Evolutionary conservation across 371 early-diverging fungal species (phyloP), one percentile per base, ranked within the genome.

Genomic region (Dinochytrium kinnereticum): DNA sequence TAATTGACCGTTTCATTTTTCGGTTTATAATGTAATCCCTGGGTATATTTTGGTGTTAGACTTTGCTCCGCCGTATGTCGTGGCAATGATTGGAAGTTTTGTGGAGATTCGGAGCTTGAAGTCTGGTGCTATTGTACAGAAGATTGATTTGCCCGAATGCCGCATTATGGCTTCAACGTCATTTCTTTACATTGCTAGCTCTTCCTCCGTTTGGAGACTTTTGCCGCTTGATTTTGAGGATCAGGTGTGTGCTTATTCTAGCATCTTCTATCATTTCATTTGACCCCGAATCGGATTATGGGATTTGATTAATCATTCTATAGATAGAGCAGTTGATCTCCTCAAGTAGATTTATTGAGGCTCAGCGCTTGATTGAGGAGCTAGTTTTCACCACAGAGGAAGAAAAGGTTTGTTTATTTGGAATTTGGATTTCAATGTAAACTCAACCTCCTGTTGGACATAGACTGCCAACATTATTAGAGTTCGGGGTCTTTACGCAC

Each of bases 71-170:
- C 94, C 94, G 0, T 94, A 93, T 72, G 88, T 91, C 7, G 86
- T 93, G 71, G 93, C 88, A 1, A 88, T 93, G 49, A 76, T 91
- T 38, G 81, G 89, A 3, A 85, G 86, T 10, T 87, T 51, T 44
- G 89, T 97, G 0, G 96, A 96, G 77, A 91, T 97, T 1, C 88
- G 95, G 67, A 95, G 94, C 66, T 88, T 95, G 40, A 92, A 88
- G 69, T 92, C 95, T 0, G 88, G 92, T 37, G 90, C 89, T 0
- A 82, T 94, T 15, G 92, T 97, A 2, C 96, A 96, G 79, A 87
- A 86, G 36, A 86, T 93, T 19, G 90, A 90, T 19, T 76, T 94
- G 37, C 78, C 89, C 1, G 85, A 87, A 36, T 86, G 90, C 10
- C 80, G 85, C 26, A 53, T 53, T 0, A 61, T 83, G 70, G 30